Evolutionary conservation across 371 early-diverging fungal genomes (phyloP).

Genomic region (Zopfochytrium polystomum): DNA sequence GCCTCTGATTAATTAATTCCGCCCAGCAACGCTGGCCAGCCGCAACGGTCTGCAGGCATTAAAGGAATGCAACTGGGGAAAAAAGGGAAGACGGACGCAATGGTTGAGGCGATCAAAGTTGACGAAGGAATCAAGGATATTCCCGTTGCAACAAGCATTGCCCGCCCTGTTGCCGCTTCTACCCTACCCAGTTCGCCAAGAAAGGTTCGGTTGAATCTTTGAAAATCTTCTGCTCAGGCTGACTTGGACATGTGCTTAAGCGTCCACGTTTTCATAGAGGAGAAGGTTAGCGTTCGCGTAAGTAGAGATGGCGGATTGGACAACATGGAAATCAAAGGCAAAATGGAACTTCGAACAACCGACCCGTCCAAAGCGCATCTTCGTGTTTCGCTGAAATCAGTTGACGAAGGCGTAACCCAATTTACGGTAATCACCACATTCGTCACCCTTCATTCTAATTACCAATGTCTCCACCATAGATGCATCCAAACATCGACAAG

Average conservation of each 20-base stretch:
- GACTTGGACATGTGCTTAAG: slow-evolving; percentile 34
- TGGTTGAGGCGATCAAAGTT: slow-evolving; percentile 80
- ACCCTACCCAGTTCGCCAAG: slow-evolving; percentile 31
- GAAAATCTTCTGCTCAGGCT: not conserved
- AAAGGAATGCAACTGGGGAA: slow-evolving; percentile 90
- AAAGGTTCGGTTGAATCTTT: slow-evolving; percentile 30
- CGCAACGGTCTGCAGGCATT: slow-evolving; percentile 46
- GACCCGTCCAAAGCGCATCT: slow-evolving; percentile 62
- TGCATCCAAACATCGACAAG: slow-evolving; percentile 97
- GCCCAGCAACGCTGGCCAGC: too few species aligned
- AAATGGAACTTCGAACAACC: slow-evolving; percentile 71
- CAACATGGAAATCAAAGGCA: slow-evolving; percentile 89
- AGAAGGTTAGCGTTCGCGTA: slow-evolving; percentile 76
- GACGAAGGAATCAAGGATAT: slow-evolving; percentile 53
- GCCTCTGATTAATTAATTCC: too few species aligned
- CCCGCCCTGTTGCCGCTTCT: not conserved
- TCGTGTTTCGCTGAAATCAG: slow-evolving; percentile 53
- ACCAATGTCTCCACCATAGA: slow-evolving; percentile 48
- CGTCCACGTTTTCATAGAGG: slow-evolving; percentile 83
- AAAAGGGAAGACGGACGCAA: slow-evolving; percentile 70
- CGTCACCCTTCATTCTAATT: not conserved
- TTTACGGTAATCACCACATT: slow-evolving; percentile 63
- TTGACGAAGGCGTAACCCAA: slow-evolving; percentile 63
- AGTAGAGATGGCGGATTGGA: slow-evolving; percentile 90
- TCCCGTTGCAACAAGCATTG: not conserved